Base-by-base conservation (phyloP, 805 yeast genomes). In the Suhomyces pyralidae region DNA sequence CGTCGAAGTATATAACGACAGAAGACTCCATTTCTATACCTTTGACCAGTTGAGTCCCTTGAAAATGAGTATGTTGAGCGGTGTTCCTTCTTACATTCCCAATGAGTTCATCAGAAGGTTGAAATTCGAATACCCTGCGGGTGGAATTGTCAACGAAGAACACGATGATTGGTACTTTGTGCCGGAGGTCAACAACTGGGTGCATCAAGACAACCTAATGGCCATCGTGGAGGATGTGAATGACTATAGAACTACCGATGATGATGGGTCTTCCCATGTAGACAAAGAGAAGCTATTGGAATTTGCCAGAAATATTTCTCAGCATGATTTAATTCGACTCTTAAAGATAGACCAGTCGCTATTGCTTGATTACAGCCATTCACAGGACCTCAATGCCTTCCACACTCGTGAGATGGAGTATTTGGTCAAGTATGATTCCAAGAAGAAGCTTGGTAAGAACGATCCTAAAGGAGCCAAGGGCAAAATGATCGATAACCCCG, bases 271-370 rank as follows among this genome's bases (percentile, higher is more conserved):
- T n/a, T 47, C 50, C 12, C 52, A 52, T 25, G 32, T 45, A 14
- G 55, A 56, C 15, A 56, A 53, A 24, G 52, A 52, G 6, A 53
- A 50, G 36, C 32, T 64, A 38, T 50, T 58, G 25, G 46, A 25
- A 10, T 50, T 59, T 40, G 60, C 63, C 14, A 44, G 58, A 24
- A 60, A 59, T 20, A 63, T 70, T 63, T 48, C 57, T 6, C 73
- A 70, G 42, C 62, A 55, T 36, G 61, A 69, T 43, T 46, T 59
- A 1, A 49, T 61, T 10, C 40, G 50, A 30, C 57, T 70, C 15
- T 54, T 69, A 15, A 49, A 55, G 9, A 54, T 51, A n/a, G 65
- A 65, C 43, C 62, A 62, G 7, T 30, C 62, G 7, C 48, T 62
- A 46, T 19, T 32, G 17, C 45, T 51, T 14, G 68, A 67, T 25